A percentile compares a stretch with the other conserved stretches of the same genome.
These are phyloP conservation scores for Komagataella mondaviorum DNA, from an alignment of 805 yeast species.

Conservation along the genomic window DNA sequence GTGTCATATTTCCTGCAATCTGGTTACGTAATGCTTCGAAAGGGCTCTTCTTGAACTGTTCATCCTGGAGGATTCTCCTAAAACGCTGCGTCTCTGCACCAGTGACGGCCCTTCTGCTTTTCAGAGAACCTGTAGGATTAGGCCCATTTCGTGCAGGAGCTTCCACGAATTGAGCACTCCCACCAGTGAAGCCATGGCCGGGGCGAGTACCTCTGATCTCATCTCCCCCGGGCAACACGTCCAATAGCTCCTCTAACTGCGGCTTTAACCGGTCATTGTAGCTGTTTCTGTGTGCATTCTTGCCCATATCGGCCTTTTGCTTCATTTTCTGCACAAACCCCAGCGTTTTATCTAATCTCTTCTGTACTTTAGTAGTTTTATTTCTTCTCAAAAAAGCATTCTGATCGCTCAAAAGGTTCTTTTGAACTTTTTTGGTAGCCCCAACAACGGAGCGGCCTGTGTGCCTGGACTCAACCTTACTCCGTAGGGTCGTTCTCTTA, in stretches of 20 bases:
- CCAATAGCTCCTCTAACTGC: slow-evolving; percentile 48
- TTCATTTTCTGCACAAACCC: neutral
- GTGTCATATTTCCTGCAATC: neutral
- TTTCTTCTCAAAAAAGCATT: neutral
- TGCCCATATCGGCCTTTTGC: slow-evolving; percentile 8
- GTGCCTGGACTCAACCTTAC: neutral
- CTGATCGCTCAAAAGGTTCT: neutral
- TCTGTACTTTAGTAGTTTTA: neutral
- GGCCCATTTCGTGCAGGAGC: slow-evolving; percentile 7
- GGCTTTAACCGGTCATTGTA: slow-evolving; percentile 50
- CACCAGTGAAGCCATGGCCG: neutral
- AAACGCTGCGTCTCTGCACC: slow-evolving; percentile 46
- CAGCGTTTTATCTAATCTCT: neutral
- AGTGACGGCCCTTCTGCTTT: slow-evolving; percentile 41
- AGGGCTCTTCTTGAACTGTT: slow-evolving; percentile 43
- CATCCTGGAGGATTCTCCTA: slow-evolving; percentile 38
- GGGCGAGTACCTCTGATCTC: slow-evolving; percentile 3
- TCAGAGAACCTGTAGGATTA: slow-evolving; percentile 16
- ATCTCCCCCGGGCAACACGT: slow-evolving; percentile 30
- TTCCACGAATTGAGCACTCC: neutral
- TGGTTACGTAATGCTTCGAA: slow-evolving; percentile 29
- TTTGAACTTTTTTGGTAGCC: neutral
- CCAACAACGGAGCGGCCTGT: neutral
- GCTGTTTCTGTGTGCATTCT: neutral
- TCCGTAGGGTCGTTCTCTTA: neutral